These are phyloP conservation scores for Amorphotheca resinae DNA, from an alignment of 495 filamentous ascomycete genomes.

Conservation along the genomic window DNA sequence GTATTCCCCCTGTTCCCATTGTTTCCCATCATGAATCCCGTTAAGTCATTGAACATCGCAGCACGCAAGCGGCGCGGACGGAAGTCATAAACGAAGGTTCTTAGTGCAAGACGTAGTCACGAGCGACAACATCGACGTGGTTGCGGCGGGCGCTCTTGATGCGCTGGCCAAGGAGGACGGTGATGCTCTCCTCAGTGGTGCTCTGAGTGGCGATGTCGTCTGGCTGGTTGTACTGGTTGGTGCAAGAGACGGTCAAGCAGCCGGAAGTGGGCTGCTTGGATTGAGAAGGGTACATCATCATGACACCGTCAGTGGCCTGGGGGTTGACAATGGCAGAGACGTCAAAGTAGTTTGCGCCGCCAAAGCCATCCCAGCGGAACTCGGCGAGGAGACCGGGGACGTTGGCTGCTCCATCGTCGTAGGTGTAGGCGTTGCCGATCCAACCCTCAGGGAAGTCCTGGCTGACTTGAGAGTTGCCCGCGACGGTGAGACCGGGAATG, in stretches of 20 bases:
- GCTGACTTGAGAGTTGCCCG: slow-evolving; percentile 18
- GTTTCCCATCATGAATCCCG: not conserved
- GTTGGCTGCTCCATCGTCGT: slow-evolving; percentile 24
- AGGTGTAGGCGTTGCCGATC: slow-evolving; percentile 37
- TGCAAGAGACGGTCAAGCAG: slow-evolving; percentile 35
- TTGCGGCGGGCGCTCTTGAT: not conserved
- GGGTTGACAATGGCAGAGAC: slow-evolving; percentile 43
- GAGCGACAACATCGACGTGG: not conserved
- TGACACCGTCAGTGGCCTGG: slow-evolving; percentile 30
- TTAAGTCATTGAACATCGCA: slow-evolving; percentile 13
- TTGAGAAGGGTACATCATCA: slow-evolving; percentile 31
- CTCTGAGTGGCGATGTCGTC: slow-evolving; percentile 36
- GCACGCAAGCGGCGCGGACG: slow-evolving; percentile 14
- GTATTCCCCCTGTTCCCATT: too few relatives aligned
- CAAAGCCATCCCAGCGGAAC: slow-evolving; percentile 33
- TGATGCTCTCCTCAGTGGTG: slow-evolving; percentile 16
- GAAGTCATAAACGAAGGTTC: too few relatives aligned
- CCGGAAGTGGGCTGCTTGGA: slow-evolving; percentile 25
- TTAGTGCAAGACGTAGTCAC: too few relatives aligned
- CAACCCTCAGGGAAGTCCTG: slow-evolving; percentile 28
- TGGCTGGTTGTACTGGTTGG: slow-evolving; percentile 34
- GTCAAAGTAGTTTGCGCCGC: slow-evolving; percentile 34
- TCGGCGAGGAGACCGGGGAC: slow-evolving; percentile 40
- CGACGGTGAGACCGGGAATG: slow-evolving; percentile 22
- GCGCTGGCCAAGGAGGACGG: slow-evolving; percentile 16